Conservation (phyloP, 2,329 filamentous ascomycete species). For the Neonectria punicea region DNA sequence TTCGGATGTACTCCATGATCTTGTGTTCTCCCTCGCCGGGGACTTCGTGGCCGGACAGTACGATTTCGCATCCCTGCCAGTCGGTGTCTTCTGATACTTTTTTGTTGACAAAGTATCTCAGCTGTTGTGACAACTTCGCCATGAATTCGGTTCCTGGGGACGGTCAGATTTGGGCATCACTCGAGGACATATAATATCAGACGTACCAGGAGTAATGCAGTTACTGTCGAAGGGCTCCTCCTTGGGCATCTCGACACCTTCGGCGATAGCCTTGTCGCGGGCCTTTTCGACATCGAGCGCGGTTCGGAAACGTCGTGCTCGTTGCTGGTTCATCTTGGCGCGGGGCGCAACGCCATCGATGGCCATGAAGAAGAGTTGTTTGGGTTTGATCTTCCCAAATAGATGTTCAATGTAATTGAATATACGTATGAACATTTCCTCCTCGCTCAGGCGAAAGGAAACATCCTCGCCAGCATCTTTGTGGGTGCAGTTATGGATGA, state of each 20-base stretch:
- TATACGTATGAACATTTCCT: constrained; percentile 99
- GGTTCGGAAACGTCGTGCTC: constrained; percentile 92
- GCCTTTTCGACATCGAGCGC: constrained; percentile 90
- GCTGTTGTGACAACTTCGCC: constrained; percentile 91
- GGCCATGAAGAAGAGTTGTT: constrained; percentile 99
- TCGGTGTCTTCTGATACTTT: constrained; percentile 97
- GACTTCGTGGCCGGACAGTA: constrained; percentile 96
- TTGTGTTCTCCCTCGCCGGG: constrained; percentile 99
- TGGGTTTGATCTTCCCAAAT: constrained; percentile 98
- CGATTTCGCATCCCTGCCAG: constrained; percentile 96
- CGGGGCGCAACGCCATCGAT: constrained; percentile 97
- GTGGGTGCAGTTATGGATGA: constrained; percentile 99
- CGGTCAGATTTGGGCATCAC: constrained; percentile 27
- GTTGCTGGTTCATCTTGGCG: constrained; percentile 99
- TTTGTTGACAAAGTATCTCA: constrained; percentile 99
- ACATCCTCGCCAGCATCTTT: constrained; percentile 89
- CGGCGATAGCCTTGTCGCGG: constrained; percentile 88
- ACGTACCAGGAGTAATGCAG: constrained; percentile 88
- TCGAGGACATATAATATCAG: too few relatives aligned
- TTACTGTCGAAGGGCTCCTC: constrained; percentile 98
- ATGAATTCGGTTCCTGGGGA: constrained; percentile 84
- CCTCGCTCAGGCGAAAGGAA: constrained; percentile 92
- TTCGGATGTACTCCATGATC: constrained; percentile 99
- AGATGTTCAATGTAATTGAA: constrained; percentile 99
- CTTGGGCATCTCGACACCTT: constrained; percentile 92